Evolutionary conservation across 2,329 filamentous ascomycete species (phyloP).

Genomic region (Colletotrichum tamarilloi): DNA sequence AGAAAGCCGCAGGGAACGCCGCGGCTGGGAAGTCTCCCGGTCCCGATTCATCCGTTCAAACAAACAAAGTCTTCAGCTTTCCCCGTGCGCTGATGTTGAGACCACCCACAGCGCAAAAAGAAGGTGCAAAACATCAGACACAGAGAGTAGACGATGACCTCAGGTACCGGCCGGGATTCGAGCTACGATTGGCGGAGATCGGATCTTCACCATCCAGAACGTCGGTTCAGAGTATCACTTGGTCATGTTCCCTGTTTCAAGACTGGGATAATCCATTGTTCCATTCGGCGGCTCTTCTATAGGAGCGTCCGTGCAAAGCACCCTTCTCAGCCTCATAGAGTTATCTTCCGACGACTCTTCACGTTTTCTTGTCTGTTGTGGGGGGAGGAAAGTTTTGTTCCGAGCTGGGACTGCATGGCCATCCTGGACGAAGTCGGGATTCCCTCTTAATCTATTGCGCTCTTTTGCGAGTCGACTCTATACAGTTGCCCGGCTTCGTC

Average conservation of each 20-base stretch:
- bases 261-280: constrained; percentile 20
- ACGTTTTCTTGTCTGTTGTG: constrained; percentile 22
- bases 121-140: constrained; percentile 33
- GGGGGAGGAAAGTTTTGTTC: constrained; percentile 6
- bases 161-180: not conserved
- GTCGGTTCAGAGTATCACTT: constrained; percentile 16
- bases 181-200: constrained; percentile 16
- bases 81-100: constrained; percentile 31
- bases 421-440: constrained; percentile 8
- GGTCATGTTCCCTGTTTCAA: constrained; percentile 31
- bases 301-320: constrained; percentile 8
- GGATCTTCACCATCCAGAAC: constrained; percentile 9
- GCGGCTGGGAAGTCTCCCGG: not conserved
- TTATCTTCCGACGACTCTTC: constrained; percentile 28
- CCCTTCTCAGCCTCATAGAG: constrained; percentile 26
- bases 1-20: not conserved
- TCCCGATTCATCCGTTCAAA: constrained; percentile 27
- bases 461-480: not conserved
- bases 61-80: not conserved
- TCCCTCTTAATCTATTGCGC: not conserved
- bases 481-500: constrained; percentile 8
- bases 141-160: constrained; percentile 26
- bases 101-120: not conserved
- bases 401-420: constrained; percentile 16
- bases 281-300: constrained; percentile 1